Percentiles rank a stretch among this genome's conserved stretches.
Conservation (phyloP, 2,329 filamentous ascomycete genomes). For the Septoria linicola region DNA sequence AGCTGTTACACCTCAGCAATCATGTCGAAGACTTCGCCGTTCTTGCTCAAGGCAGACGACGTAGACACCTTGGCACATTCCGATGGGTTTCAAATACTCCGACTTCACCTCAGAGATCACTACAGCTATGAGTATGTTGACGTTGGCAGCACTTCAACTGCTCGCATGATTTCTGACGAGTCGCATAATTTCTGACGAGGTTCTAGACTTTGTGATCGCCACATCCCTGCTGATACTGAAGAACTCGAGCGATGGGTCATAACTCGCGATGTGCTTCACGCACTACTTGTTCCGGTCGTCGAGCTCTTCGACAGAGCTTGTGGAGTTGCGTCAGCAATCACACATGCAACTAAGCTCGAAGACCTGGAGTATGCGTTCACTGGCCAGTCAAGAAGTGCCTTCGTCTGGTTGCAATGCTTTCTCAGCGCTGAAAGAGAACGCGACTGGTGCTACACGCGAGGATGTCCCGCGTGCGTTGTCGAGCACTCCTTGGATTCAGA, state of each 20-base stretch:
- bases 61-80: constrained; percentile 42
- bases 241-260: constrained; percentile 48
- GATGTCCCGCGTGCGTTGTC: constrained; percentile 54
- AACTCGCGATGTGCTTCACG: constrained; percentile 60
- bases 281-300: constrained; percentile 58
- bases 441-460: constrained; percentile 57
- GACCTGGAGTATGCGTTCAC: constrained; percentile 59
- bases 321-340: constrained; percentile 50
- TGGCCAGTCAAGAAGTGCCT: constrained; percentile 57
- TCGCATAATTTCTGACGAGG: constrained; percentile 41
- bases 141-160: constrained; percentile 3
- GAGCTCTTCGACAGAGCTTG: constrained; percentile 57
- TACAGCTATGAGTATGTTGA: constrained; percentile 40
- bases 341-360: constrained; percentile 49
- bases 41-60: constrained; percentile 45
- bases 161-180: neutral
- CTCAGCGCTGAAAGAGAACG: constrained; percentile 52
- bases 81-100: constrained; percentile 46
- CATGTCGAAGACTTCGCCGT: constrained; percentile 40
- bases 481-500: constrained; percentile 48
- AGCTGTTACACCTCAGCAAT: neutral
- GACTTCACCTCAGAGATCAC: constrained; percentile 43
- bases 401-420: constrained; percentile 60
- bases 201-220: constrained; percentile 46
- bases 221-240: constrained; percentile 37